Base-by-base conservation (phyloP, 1,284 basidiomycete genomes). In the Pseudozyma pruni region DNA sequence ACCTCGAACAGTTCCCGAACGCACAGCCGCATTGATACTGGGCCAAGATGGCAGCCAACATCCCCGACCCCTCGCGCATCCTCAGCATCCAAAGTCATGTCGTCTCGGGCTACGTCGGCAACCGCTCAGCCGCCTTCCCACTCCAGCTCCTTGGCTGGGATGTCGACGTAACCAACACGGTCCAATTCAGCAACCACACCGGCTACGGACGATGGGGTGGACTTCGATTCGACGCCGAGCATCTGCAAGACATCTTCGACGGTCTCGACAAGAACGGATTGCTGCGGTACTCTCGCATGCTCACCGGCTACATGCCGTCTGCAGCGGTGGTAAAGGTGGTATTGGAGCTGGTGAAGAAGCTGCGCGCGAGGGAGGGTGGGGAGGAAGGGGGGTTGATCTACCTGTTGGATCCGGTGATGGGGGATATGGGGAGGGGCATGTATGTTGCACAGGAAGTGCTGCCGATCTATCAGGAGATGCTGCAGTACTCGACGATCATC, bases 81-180 rank as follows among this genome's bases (percentile, higher is more conserved):
- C 81, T 87, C 17, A 85, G 84, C 3, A 88, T 98, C 43, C 95
- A 98, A 81, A 93, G 91, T 1, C 95, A 98, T 78, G 95, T 98
- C 57, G 89, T 91, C 2, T 93, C 90, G 71, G 95, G 95, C 54
- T 98, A 95, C 81, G 95, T 96, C n/a, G 94, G 86, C 46, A 88
- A 87, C 70, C 83, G 86, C 50, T 92, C 94, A 3, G 95, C 95
- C 0, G 90, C 93, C 0, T 97, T 99, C 80, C 94, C 95, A 0
- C 86, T 98, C 14, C 94, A 98, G 83, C 90, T 92, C 61, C 87
- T 98, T 40, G 95, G 94, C 22, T 98, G 91, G 84, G 94, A 98
- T 73, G 94, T 98, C 37, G 95, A 98, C 85, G 93, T 92, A 22
- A 88, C 97, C 37, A 97, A 98, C 83, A 96, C 94, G 0, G 95